A percentile compares a stretch with the other conserved stretches of the same genome.
Conservation (phyloP, 495 filamentous ascomycete genomes). For the Hamigera avellanea region DNA sequence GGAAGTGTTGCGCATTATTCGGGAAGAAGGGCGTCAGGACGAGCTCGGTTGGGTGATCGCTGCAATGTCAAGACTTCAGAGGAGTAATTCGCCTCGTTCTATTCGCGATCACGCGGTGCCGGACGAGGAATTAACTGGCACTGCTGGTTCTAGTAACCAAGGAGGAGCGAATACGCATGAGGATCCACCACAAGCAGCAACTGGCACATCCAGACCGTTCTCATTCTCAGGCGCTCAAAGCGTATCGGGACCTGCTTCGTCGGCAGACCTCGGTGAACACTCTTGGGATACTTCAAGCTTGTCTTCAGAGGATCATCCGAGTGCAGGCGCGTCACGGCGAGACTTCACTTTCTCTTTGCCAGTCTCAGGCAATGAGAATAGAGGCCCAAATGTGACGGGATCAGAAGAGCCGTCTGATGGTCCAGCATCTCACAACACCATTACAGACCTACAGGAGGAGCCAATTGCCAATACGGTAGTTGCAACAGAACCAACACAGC, state of each 20-base stretch:
- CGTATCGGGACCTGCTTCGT: no score
- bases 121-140: not conserved
- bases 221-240: no score
- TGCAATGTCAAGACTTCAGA: conserved; percentile 19
- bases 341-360: not conserved
- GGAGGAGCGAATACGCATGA: not conserved
- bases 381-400: no score
- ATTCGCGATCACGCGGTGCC: not conserved
- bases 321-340: not conserved
- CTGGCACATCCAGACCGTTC: not conserved
- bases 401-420: no score
- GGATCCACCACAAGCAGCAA: not conserved
- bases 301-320: no score
- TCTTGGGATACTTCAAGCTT: no score
- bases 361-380: not conserved
- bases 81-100: not conserved
- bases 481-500: no score
- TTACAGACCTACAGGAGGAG: no score
- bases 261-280: no score
- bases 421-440: no score
- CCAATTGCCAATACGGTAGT: no score
- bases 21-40: conserved; percentile 45
- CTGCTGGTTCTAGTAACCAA: not conserved
- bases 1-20: conserved; percentile 48
- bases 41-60: conserved; percentile 40